phyloP scores from a whole-genome alignment of 805 yeast species.

The Monosporozyma unispora region DNA sequence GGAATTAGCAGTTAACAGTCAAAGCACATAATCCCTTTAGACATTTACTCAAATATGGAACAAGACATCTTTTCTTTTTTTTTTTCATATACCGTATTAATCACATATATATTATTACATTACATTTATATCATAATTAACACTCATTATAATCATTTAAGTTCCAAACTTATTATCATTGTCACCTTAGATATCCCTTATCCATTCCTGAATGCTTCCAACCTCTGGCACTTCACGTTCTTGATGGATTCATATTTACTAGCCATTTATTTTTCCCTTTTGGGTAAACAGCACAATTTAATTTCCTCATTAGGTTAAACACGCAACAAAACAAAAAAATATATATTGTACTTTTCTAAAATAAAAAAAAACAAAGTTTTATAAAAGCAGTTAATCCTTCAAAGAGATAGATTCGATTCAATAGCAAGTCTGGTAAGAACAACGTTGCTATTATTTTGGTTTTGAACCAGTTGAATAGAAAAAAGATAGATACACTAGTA shows the following conservation, averaged over 20 bases:
- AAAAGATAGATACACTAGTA: not conserved
- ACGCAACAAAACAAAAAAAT: not conserved
- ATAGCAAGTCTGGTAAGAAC: not conserved
- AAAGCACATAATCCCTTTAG: conserved; percentile 29
- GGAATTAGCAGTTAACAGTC: conserved; percentile 95
- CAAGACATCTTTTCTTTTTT: no score
- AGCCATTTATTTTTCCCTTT: not conserved
- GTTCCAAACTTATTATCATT: no score
- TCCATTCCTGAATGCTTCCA: no score
- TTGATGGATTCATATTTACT: not conserved
- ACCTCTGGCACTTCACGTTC: no score
- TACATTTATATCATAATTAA: not conserved
- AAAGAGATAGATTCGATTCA: not conserved
- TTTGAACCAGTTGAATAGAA: not conserved
- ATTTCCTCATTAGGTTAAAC: not conserved
- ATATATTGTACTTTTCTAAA: not conserved
- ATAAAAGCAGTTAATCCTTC: not conserved
- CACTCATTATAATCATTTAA: no score
- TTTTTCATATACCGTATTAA: not conserved
- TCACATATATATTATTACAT: not conserved
- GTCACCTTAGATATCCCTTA: no score
- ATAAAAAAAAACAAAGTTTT: not conserved
- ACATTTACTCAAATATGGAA: not conserved
- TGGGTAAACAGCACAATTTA: not conserved
- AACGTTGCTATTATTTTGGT: not conserved